Conservation (phyloP, 805 yeast genomes). For the Hyphopichia homilentoma region DNA sequence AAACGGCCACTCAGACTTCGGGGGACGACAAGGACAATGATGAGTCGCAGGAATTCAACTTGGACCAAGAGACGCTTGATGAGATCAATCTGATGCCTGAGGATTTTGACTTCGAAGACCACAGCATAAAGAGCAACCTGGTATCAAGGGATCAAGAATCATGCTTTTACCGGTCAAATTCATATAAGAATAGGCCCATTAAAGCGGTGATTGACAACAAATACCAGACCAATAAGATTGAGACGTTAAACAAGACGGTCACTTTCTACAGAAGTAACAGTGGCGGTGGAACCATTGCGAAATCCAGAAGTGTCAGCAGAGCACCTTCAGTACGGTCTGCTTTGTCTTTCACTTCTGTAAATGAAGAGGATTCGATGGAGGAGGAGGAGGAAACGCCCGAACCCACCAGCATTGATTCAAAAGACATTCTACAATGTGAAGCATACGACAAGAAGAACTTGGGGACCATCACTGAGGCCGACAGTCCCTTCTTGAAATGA, state of each 20-base stretch:
- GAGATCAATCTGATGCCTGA: constrained; percentile 34
- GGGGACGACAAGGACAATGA: constrained; percentile 1
- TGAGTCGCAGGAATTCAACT: constrained; percentile 6
- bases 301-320: constrained; percentile 21
- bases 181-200: constrained; percentile 36
- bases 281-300: constrained; percentile 8
- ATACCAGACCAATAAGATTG: constrained; percentile 29
- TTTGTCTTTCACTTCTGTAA: constrained; percentile 22
- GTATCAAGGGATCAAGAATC: too few relatives aligned
- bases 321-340: constrained; percentile 27
- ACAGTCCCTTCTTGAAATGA: constrained; percentile 8
- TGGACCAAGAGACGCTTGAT: constrained; percentile 30
- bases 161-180: constrained; percentile 35
- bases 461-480: constrained; percentile 20
- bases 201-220: constrained; percentile 20
- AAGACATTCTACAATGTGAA: not conserved
- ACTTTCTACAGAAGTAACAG: constrained; percentile 34
- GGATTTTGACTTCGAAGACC: constrained; percentile 37
- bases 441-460: constrained; percentile 6
- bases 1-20: constrained; percentile 3
- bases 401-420: not conserved
- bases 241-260: constrained; percentile 37
- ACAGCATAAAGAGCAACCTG: constrained; percentile 10
- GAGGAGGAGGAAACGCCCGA: constrained; percentile 12
- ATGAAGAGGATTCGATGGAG: constrained; percentile 19